Evolutionary conservation across 352 stramenopile genomes (phyloP).

Genomic region (Thalassiosira hispida): DNA sequence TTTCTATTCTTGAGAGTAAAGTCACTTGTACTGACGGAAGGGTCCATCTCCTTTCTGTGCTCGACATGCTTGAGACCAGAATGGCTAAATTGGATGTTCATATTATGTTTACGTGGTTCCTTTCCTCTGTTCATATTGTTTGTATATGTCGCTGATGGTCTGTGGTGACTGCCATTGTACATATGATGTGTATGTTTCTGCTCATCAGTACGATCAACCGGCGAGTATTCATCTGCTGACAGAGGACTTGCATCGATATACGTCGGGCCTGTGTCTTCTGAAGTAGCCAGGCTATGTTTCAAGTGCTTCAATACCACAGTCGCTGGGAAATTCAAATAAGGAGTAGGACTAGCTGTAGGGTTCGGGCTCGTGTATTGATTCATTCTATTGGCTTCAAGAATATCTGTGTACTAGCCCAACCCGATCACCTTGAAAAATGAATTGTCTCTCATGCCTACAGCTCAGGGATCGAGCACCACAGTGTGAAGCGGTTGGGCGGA

Average conservation of each 20-base stretch:
- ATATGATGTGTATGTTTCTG: not conserved
- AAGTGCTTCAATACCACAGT: conserved; percentile 21
- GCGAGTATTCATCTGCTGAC: conserved; percentile 21
- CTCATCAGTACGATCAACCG: not conserved
- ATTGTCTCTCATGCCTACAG: too few species aligned
- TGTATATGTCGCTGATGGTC: not conserved
- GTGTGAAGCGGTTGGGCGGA: too few species aligned
- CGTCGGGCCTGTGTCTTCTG: conserved; percentile 12
- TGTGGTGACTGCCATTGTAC: not conserved
- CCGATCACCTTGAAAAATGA: too few species aligned
- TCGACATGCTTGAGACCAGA: not conserved
- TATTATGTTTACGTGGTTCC: not conserved
- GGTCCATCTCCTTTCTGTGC: not conserved
- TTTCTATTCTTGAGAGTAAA: not conserved
- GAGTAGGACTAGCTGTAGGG: too few species aligned
- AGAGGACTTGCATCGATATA: conserved; percentile 26
- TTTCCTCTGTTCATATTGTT: not conserved
- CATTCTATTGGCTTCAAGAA: conserved; percentile 5
- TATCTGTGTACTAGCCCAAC: conserved; percentile 4
- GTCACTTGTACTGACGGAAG: too few species aligned
- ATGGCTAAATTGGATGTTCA: not conserved
- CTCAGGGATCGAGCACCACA: too few species aligned
- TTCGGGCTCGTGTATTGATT: not conserved
- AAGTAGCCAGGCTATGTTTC: conserved; percentile 1
- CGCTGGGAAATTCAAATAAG: too few species aligned